These are phyloP conservation scores for Candida suzukii DNA, from an alignment of 805 yeast species.

Conservation along the genomic window DNA sequence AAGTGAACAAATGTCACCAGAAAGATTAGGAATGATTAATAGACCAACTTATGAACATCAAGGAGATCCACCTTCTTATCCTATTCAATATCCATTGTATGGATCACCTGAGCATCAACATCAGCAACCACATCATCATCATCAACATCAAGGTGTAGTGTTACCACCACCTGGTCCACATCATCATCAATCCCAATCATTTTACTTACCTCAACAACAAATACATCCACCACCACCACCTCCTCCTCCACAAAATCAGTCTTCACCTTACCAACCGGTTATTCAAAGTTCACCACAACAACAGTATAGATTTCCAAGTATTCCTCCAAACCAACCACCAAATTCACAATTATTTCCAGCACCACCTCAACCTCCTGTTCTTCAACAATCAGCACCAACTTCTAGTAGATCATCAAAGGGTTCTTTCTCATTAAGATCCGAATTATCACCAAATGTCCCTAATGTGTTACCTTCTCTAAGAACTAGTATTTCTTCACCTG, in stretches of 20 bases:
- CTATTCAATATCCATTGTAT: constrained; percentile 5
- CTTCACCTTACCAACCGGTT: constrained; percentile 8
- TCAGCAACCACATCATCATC: constrained; percentile 1
- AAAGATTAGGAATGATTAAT: no score
- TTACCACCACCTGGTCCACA: constrained; percentile 1
- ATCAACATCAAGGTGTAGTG: constrained; percentile 2
- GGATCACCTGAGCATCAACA: no score
- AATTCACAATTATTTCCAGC: neutral
- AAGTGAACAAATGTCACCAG: neutral
- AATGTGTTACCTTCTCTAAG: no score
- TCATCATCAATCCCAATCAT: constrained; percentile 3
- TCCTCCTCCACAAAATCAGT: constrained; percentile 8
- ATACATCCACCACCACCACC: constrained; percentile 1
- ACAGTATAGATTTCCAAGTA: neutral
- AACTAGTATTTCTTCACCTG: no score
- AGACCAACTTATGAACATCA: no score
- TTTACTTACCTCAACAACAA: neutral
- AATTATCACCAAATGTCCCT: no score
- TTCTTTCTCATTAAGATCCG: no score
- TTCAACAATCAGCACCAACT: no score
- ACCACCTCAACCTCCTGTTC: neutral
- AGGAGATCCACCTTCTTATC: neutral
- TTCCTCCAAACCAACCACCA: neutral
- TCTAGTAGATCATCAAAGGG: no score
- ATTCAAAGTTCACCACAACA: constrained; percentile 5